These are phyloP conservation scores for Eucalyptus caleyi DNA, from an alignment of 345 rosid species.

Conservation along the genomic window DNA sequence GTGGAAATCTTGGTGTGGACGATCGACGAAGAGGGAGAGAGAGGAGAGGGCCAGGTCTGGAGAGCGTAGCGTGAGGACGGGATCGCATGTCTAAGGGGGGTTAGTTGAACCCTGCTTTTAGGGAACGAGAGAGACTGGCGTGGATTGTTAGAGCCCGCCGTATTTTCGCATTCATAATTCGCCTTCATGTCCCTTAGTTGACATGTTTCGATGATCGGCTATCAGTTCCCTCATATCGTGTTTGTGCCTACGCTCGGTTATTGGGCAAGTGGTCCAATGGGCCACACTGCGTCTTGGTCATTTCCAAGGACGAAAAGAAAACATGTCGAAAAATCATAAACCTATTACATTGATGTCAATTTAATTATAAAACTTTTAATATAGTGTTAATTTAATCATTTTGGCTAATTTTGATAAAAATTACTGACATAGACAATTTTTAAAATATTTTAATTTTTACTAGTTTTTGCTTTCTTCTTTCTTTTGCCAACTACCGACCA, in stretches of 20 bases:
- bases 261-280: not conserved
- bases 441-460: too few relatives aligned
- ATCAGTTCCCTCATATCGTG: not conserved
- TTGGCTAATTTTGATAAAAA: rapidly evolving
- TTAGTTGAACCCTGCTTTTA: not conserved
- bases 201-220: not conserved
- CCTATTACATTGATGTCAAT: too few relatives aligned
- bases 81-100: not conserved
- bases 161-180: not conserved
- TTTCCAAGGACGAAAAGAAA: too few relatives aligned
- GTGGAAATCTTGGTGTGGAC: too few relatives aligned
- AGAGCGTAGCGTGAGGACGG: not conserved
- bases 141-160: not conserved
- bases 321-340: too few relatives aligned
- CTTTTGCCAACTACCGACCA: too few relatives aligned
- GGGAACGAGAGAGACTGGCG: not conserved
- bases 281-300: not conserved
- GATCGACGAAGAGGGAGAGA: not conserved
- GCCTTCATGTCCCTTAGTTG: too few relatives aligned
- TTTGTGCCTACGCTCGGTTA: not conserved
- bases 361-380: too few relatives aligned
- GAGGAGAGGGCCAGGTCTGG: not conserved
- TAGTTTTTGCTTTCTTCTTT: too few relatives aligned
- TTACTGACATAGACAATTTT: too few relatives aligned
- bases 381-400: too few relatives aligned